Evolutionary conservation across 2,329 filamentous ascomycete species (phyloP).

Genomic region (Colletotrichum incanum): DNA sequence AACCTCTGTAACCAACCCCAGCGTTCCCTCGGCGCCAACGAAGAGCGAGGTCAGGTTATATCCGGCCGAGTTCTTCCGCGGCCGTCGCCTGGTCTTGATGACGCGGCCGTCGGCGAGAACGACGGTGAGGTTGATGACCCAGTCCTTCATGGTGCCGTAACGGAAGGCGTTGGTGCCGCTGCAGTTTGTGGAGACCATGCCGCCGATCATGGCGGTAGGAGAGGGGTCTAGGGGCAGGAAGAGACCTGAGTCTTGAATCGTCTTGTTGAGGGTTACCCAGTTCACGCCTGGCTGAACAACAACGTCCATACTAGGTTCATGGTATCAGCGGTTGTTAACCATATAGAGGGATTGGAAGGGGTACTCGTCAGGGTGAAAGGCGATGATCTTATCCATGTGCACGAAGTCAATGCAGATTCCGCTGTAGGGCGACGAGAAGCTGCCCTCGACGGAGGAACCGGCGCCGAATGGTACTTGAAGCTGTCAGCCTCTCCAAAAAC

Average conservation of each 20-base stretch:
- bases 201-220: conserved; percentile 71
- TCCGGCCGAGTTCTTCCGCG: conserved; percentile 79
- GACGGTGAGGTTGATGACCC: conserved; percentile 80
- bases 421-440: conserved; percentile 77
- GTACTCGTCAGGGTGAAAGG: conserved; percentile 73
- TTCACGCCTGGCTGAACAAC: conserved; percentile 79
- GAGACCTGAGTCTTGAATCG: conserved; percentile 73
- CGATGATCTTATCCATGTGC: conserved; percentile 76
- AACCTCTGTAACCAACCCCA: conserved; percentile 80
- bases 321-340: neutral
- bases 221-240: conserved; percentile 81
- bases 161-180: conserved; percentile 73
- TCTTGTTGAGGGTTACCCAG: conserved; percentile 78
- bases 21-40: conserved; percentile 79
- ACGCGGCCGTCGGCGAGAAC: conserved; percentile 77
- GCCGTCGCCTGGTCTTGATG: conserved; percentile 78
- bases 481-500: neutral
- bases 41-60: conserved; percentile 81
- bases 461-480: conserved; percentile 75
- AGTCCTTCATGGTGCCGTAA: conserved; percentile 85
- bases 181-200: conserved; percentile 79
- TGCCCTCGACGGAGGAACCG: conserved; percentile 80
- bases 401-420: conserved; percentile 81
- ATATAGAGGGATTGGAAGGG: neutral
- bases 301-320: conserved; percentile 70